Evolutionary conservation across 805 yeast species (phyloP), one percentile per base, ranked within the genome.

Genomic region (Nakazawaea ernobii): DNA sequence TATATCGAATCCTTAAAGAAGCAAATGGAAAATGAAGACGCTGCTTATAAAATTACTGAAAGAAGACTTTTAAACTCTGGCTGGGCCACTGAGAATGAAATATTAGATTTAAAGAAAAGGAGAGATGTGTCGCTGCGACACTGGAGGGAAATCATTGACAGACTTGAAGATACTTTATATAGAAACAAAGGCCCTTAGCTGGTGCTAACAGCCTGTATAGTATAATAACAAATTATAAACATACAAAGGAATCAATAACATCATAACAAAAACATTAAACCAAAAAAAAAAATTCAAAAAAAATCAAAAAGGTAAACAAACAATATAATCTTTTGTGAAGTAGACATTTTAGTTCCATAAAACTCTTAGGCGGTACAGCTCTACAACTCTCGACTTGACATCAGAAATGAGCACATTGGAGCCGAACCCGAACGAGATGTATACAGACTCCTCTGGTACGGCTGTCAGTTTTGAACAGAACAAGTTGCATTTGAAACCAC

Each of bases 21-120:
- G 40, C 49, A 47, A 29, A 42, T 37, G 46, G 43, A 38, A 30
- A 39, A 42, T 30, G 49, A 47, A 37, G 43, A 38, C 27, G 39
- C 39, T 9, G 49, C 46, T 7, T 47, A 42, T 27, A 29, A 38
- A 17, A 42, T 47, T 14, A 42, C 49, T 5, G 49, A 47, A 26
- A 29, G 43, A 4, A 27, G 49, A 38, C 30, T 47, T 8, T 27
- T 47, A 29, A 17, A 20, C n/a, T 42, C 46, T 10, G 49, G 49
- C 10, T 47, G 49, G 49, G 28, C 39, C 39, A 13, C 43, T 6
- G 43, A 42, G 8, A 9, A 9, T 8, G 49, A 47, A 8, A 11
- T 47, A 8, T 9, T 8, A 13, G 49, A 47, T 38, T 32, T 47
- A 20, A 36, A 32, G 14, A 42, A 38, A 29, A 42, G 46, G 28